A percentile compares a stretch with the other conserved stretches of the same genome.
Evolutionary conservation across 805 yeast genomes (phyloP).

Genomic region (Candida coleopterorum): DNA sequence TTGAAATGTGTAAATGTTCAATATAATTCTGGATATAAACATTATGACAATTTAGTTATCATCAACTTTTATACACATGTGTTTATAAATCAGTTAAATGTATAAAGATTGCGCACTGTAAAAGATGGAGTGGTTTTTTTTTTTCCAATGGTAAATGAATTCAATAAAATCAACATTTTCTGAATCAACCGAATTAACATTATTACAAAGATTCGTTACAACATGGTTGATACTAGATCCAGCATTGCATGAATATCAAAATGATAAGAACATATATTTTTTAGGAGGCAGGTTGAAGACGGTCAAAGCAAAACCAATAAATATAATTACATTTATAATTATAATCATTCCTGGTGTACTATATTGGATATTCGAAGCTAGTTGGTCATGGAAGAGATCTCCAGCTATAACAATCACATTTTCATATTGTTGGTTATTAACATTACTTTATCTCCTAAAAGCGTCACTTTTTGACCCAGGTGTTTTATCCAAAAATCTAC

Average conservation of each 20-base stretch:
- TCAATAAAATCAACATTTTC: neutral
- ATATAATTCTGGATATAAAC: no score
- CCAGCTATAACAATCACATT: constrained; percentile 56
- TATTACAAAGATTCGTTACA: constrained; percentile 15
- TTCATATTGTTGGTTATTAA: constrained; percentile 52
- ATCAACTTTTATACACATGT: no score
- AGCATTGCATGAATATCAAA: constrained; percentile 36
- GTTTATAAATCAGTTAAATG: no score
- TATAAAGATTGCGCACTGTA: no score
- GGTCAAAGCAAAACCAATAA: constrained; percentile 36
- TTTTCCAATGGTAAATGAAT: no score
- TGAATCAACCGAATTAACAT: constrained; percentile 2
- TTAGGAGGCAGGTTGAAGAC: constrained; percentile 63
- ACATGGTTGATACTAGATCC: constrained; percentile 29
- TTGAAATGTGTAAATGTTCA: no score
- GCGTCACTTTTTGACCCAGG: constrained; percentile 66
- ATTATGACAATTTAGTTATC: no score
- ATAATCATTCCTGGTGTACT: constrained; percentile 47
- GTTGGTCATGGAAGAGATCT: constrained; percentile 54
- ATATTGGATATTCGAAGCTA: constrained; percentile 42
- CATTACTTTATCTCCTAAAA: constrained; percentile 44
- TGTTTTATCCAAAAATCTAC: constrained; percentile 60
- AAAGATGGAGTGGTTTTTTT: no score
- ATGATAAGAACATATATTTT: constrained; percentile 42
- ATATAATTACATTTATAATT: constrained; percentile 27